Conservation (phyloP, 495 filamentous ascomycete species). For the Aspergillus baeticus region DNA sequence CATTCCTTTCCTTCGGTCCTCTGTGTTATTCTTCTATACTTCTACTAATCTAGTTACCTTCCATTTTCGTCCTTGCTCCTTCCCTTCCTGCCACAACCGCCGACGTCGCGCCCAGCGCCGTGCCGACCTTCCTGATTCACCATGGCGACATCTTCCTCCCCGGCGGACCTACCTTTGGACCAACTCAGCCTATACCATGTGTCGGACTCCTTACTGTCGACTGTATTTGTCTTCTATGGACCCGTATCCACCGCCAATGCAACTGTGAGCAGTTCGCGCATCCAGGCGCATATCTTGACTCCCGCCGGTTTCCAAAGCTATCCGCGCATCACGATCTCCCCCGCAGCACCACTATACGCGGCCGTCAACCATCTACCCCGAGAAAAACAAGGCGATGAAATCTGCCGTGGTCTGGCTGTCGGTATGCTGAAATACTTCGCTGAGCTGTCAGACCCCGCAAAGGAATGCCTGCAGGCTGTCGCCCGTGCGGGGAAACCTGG, state of each 20-base stretch:
- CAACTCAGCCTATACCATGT: slow-evolving; percentile 78
- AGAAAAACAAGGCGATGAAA: slow-evolving; percentile 89
- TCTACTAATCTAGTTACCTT: slow-evolving; percentile 1
- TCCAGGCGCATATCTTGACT: slow-evolving; percentile 89
- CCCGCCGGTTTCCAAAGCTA: slow-evolving; percentile 85
- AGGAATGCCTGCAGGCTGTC: slow-evolving; percentile 49
- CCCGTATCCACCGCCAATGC: slow-evolving; percentile 79
- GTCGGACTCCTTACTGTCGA: slow-evolving; percentile 71
- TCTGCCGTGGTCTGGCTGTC: slow-evolving; percentile 86
- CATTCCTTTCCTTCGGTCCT: slow-evolving; percentile 6
- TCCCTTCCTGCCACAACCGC: not conserved
- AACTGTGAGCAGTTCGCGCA: slow-evolving; percentile 82
- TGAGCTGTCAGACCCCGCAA: slow-evolving; percentile 76
- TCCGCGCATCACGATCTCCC: slow-evolving; percentile 85
- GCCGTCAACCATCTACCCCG: slow-evolving; percentile 89
- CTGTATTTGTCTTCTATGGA: slow-evolving; percentile 83
- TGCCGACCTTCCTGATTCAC: slow-evolving; percentile 18
- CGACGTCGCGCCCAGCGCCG: slow-evolving; percentile 11
- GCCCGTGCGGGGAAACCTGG: slow-evolving; percentile 32
- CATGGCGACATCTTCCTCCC: slow-evolving; percentile 36
- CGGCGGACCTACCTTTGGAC: slow-evolving; percentile 63
- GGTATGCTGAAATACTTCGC: slow-evolving; percentile 89
- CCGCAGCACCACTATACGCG: slow-evolving; percentile 89
- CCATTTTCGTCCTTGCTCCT: not conserved
- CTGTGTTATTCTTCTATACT: slow-evolving; percentile 1